phyloP scores from a whole-genome alignment of 2,329 filamentous ascomycete species.

The Rugonectria rugulosa region DNA sequence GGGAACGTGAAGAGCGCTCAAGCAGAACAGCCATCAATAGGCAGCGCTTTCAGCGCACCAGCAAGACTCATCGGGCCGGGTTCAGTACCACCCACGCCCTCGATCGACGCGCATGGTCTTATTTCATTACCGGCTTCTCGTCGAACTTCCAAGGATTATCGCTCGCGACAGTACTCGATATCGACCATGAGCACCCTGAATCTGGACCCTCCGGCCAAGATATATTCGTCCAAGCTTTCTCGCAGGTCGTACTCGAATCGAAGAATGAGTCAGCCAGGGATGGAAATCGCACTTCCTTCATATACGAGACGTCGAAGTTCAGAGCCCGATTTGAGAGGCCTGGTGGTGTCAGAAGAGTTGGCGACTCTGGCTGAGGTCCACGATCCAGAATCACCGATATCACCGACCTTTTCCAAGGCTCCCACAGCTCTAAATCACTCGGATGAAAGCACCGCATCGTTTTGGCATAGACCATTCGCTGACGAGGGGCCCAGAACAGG shows the following conservation, averaged over 20 bases:
- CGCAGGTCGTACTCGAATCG: conserved; percentile 28
- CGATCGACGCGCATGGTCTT: conserved; percentile 44
- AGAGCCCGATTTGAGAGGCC: not conserved
- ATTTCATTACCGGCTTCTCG: conserved; percentile 39
- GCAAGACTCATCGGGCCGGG: conserved; percentile 1
- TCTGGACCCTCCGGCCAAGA: conserved; percentile 21
- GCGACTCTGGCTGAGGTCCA: conserved; percentile 8
- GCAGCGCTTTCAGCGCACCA: conserved; percentile 20
- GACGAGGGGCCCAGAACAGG: no score
- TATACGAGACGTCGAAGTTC: not conserved
- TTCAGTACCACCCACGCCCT: conserved; percentile 39
- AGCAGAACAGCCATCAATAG: conserved; percentile 17
- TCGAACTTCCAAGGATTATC: conserved; percentile 22
- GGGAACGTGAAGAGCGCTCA: conserved; percentile 27
- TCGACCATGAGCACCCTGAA: conserved; percentile 29
- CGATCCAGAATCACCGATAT: not conserved
- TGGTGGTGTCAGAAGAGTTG: not conserved
- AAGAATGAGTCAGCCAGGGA: not conserved
- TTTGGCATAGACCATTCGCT: conserved; percentile 18
- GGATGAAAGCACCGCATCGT: conserved; percentile 2
- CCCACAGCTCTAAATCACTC: conserved; percentile 4
- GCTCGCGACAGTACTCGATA: conserved; percentile 18
- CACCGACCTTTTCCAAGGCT: conserved; percentile 1
- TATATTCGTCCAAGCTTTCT: conserved; percentile 21
- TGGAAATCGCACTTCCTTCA: not conserved